Conservation (phyloP, 2,329 filamentous ascomycete genomes). For the Colletotrichum viniferum region DNA sequence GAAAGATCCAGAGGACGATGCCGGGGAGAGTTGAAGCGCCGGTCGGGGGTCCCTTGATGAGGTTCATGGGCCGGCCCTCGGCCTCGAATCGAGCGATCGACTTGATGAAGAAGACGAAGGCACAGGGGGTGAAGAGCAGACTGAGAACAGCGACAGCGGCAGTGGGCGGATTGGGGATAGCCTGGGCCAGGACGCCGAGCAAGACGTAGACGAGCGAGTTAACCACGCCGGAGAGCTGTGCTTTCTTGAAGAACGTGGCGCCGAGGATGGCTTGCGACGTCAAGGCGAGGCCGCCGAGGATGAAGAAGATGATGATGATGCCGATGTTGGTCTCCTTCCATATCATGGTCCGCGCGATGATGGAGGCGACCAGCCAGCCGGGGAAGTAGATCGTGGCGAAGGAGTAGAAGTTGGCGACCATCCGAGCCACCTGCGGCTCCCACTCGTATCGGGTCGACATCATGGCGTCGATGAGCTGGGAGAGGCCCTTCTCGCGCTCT, state of each 20-base stretch:
- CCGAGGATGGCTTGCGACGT: slow-evolving; percentile 82
- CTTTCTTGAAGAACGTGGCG: slow-evolving; percentile 82
- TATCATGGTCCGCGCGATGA: slow-evolving; percentile 66
- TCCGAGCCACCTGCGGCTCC: slow-evolving; percentile 35
- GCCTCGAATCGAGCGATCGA: slow-evolving; percentile 79
- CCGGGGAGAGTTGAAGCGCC: slow-evolving; percentile 74
- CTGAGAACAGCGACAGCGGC: slow-evolving; percentile 72
- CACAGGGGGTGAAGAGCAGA: slow-evolving; percentile 84
- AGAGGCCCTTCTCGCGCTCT: slow-evolving; percentile 74
- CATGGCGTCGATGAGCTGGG: slow-evolving; percentile 78
- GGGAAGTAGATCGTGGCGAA: slow-evolving; percentile 70
- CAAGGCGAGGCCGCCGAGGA: slow-evolving; percentile 76
- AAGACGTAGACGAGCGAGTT: slow-evolving; percentile 75
- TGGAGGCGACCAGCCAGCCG: slow-evolving; percentile 53
- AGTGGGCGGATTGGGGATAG: slow-evolving; percentile 66
- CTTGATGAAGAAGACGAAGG: slow-evolving; percentile 81
- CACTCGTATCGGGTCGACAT: slow-evolving; percentile 65
- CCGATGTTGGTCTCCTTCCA: slow-evolving; percentile 66
- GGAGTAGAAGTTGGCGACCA: slow-evolving; percentile 66
- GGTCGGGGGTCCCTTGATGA: slow-evolving; percentile 65
- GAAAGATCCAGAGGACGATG: slow-evolving; percentile 78
- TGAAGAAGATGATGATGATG: slow-evolving; percentile 75
- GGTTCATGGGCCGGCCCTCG: slow-evolving; percentile 60
- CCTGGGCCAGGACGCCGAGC: slow-evolving; percentile 82
- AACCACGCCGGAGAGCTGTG: slow-evolving; percentile 85